phyloP scores from a whole-genome alignment of 2,329 filamentous ascomycete species.

The Fusarium liriodendri region DNA sequence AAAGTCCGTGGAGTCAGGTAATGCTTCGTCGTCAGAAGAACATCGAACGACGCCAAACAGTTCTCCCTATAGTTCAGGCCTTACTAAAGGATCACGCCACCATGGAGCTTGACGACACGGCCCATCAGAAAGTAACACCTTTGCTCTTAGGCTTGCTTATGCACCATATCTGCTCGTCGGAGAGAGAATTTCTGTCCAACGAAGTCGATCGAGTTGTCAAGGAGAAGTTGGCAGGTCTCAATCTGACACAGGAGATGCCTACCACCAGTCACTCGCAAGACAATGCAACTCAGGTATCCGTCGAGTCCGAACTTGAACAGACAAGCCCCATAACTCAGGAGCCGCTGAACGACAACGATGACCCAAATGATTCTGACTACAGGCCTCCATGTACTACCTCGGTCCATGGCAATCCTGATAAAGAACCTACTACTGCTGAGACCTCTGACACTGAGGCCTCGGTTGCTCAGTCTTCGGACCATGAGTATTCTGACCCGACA shows the following conservation, averaged over 20 bases:
- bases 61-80: constrained; percentile 1
- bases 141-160: constrained; percentile 22
- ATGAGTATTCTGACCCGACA: not conserved
- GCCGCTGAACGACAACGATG: not conserved
- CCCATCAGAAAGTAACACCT: constrained; percentile 7
- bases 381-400: not conserved
- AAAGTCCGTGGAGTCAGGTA: too few relatives aligned
- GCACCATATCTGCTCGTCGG: constrained; percentile 1
- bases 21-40: not conserved
- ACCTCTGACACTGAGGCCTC: not conserved
- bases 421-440: not conserved
- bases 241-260: not conserved
- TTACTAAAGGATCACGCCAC: constrained; percentile 1
- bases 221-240: not conserved
- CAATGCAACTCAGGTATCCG: not conserved
- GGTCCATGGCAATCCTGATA: not conserved
- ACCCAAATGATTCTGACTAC: not conserved
- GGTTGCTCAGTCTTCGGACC: not conserved
- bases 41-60: not conserved
- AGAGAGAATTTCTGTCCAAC: not conserved
- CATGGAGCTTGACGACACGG: constrained; percentile 1
- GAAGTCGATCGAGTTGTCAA: constrained; percentile 7
- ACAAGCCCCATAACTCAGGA: not conserved
- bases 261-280: not conserved
- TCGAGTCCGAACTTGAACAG: not conserved